Conservation (phyloP, 495 filamentous ascomycete species). For the Jackrogersella multiformis region DNA sequence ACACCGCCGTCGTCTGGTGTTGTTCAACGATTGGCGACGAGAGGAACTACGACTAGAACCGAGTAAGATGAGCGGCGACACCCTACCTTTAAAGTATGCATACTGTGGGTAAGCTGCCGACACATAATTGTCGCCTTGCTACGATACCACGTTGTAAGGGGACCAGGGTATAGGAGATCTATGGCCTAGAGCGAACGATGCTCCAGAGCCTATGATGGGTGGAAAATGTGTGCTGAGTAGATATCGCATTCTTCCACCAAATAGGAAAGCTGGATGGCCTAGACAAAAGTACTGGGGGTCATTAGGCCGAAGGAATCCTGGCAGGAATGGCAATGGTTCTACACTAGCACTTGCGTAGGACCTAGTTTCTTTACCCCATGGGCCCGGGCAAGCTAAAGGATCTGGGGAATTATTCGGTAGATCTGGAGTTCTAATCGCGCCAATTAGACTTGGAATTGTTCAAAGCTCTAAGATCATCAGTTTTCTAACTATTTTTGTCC, state of each 20-base stretch:
- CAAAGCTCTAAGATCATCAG: neutral
- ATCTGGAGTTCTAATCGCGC: constrained; percentile 14
- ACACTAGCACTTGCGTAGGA: constrained; percentile 7
- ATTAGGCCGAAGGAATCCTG: constrained; percentile 25
- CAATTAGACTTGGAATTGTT: neutral
- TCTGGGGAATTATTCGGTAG: constrained; percentile 28
- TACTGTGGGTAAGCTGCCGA: constrained; percentile 30
- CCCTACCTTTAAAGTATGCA: constrained; percentile 34
- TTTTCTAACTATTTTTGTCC: neutral
- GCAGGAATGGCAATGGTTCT: neutral
- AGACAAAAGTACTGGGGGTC: constrained; percentile 21
- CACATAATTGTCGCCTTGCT: constrained; percentile 31
- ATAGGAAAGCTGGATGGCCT: constrained; percentile 21
- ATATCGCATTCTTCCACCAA: constrained; percentile 45
- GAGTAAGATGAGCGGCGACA: constrained; percentile 27
- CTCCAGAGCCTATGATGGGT: constrained; percentile 30
- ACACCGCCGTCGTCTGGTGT: constrained; percentile 5
- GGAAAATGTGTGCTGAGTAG: constrained; percentile 25
- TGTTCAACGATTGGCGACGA: constrained; percentile 22
- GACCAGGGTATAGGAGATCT: constrained; percentile 23
- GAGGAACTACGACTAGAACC: constrained; percentile 5
- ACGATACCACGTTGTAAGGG: constrained; percentile 35
- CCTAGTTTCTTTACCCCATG: constrained; percentile 35
- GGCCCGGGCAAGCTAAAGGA: constrained; percentile 23
- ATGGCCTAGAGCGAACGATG: constrained; percentile 3